phyloP scores from a whole-genome alignment of 208 protist genomes.

The Leptomonas seymouri region DNA sequence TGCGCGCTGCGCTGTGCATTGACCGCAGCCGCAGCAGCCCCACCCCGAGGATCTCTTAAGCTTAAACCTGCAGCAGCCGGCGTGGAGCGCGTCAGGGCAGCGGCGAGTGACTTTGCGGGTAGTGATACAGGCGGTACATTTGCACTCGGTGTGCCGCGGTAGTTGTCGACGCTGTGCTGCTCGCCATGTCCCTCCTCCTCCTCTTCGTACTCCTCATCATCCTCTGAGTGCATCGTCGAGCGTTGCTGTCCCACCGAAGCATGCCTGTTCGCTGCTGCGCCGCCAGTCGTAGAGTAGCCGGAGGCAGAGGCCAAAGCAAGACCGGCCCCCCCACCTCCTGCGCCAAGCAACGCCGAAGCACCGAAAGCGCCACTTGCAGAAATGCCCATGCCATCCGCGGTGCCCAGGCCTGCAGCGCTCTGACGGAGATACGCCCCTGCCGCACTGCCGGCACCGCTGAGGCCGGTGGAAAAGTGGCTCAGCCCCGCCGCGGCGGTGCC shows the following conservation, averaged over 20 bases:
- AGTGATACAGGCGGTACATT: background rate
- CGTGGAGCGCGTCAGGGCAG: background rate
- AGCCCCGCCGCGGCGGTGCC: background rate
- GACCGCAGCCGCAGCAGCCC: slow-evolving; percentile 5
- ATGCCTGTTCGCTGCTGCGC: slow-evolving; percentile 15
- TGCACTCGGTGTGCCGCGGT: background rate
- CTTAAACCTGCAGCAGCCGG: background rate
- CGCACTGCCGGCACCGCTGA: slow-evolving; percentile 12
- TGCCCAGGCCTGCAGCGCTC: slow-evolving; percentile 15
- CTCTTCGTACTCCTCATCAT: slow-evolving; percentile 27
- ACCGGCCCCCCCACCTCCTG: background rate
- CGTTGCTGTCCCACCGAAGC: slow-evolving; percentile 19
- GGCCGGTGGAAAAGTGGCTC: slow-evolving; percentile 16
- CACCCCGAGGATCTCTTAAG: background rate
- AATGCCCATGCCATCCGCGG: background rate
- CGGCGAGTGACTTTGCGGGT: background rate
- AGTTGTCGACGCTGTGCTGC: background rate
- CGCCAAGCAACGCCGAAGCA: background rate
- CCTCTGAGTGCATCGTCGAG: background rate
- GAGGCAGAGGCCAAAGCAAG: background rate
- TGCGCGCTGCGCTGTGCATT: slow-evolving; percentile 21
- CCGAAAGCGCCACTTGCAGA: slow-evolving; percentile 2
- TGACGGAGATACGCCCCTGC: slow-evolving; percentile 64
- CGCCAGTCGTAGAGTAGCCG: slow-evolving; percentile 11
- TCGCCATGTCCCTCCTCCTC: slow-evolving; percentile 36